A percentile compares a stretch with the other conserved stretches of the same genome.
phyloP scores from a whole-genome alignment of 192 early-diverging fungal genomes.

The Coemansia sp. region DNA sequence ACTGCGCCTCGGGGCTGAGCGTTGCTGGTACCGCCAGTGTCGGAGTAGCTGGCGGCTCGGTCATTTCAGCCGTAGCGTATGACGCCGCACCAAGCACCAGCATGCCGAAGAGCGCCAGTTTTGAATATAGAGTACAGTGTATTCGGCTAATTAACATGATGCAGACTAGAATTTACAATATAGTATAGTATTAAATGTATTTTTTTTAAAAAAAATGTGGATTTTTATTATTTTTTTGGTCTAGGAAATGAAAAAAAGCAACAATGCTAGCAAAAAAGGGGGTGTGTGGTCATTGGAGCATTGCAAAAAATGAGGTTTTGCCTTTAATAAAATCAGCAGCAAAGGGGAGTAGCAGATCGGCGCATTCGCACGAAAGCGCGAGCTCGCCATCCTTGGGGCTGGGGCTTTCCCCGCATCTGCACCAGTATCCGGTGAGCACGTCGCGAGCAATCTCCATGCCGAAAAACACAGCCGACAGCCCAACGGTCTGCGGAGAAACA shows the following conservation, averaged over 20 bases:
- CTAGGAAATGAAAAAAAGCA: too few species aligned
- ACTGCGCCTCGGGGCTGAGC: neutral
- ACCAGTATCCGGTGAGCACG: slow-evolving; percentile 42
- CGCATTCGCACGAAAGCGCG: slow-evolving; percentile 23
- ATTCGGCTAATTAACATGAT: slow-evolving; percentile 1
- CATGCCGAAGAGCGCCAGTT: neutral
- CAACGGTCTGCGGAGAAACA: slow-evolving; percentile 2
- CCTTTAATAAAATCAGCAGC: slow-evolving; percentile 13
- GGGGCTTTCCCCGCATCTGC: slow-evolving; percentile 19
- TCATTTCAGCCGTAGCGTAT: neutral
- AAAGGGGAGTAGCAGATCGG: slow-evolving; percentile 15
- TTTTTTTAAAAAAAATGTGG: neutral
- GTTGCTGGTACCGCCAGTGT: neutral
- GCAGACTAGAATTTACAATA: neutral
- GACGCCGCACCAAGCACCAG: neutral
- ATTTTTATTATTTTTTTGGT: too few species aligned
- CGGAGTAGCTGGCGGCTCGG: neutral
- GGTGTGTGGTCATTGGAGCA: neutral
- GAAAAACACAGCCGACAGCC: slow-evolving; percentile 19
- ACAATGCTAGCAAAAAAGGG: neutral
- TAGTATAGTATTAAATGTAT: neutral
- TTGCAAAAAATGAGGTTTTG: neutral
- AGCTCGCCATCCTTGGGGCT: neutral
- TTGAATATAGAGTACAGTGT: neutral
- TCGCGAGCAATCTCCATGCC: slow-evolving; percentile 32